Evolutionary conservation across 192 early-diverging fungal species (phyloP), one percentile per base, ranked within the genome.

Genomic region (Rhizoclosmatium sp.): DNA sequence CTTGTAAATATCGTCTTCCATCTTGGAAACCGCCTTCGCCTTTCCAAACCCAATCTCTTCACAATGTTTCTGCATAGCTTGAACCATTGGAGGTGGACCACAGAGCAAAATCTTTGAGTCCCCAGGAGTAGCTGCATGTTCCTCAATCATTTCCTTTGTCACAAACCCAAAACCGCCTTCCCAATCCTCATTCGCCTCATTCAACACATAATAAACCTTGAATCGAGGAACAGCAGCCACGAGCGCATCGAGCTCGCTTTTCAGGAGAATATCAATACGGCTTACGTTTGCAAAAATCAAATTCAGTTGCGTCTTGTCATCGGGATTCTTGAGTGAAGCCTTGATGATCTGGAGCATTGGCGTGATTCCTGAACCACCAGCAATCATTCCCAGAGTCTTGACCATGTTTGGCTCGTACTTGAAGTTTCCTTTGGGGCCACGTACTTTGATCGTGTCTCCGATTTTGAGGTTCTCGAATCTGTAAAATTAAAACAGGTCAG

Each of bases 341-440:
- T 93, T 93, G 60, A 97, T 93, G 74, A 99, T 92, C 92, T 94
- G 95, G 74, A 93, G 88, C 97, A 98, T 98, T 59, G 97, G 97
- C 1, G 97, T 96, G 79, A 98, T 94, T 2, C 86, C 96, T 62
- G 96, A 95, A 70, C 96, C 96, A 45, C 95, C 94, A 49, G 96
- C 96, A 88, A 96, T 92, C 95, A 98, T 97, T 69, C 95, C 95
- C 16, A 98, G 83, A 5, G 82, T 83, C 19, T 87, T 87, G 56
- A 91, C 88, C 87, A 95, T 91, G 80, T 96, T 95, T 56, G 95
- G 91, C 23, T 82, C 87, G 87, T 97, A 97, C 78, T 85, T 90
- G 87, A 97, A 97, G 59, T 90, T 87, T 39, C 96, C 96, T 86
- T 96, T 95, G 7, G 96, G 96, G 3, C 96, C 96, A 59, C 90